phyloP scores from a whole-genome alignment of 2,329 filamentous ascomycete genomes.

The Mycocentrospora acerina region DNA sequence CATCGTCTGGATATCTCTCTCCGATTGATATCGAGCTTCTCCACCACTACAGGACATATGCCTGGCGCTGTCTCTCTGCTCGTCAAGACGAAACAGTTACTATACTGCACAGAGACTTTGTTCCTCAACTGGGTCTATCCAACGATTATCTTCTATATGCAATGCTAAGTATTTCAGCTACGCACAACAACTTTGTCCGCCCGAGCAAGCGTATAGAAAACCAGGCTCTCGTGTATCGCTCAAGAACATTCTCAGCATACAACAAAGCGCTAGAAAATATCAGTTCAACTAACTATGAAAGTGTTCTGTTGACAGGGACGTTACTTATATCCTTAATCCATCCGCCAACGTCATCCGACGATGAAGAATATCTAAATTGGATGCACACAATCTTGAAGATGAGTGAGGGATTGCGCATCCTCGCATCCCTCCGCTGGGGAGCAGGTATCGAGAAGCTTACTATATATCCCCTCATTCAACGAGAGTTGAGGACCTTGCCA shows the following conservation, averaged over 20 bases:
- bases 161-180: constrained; percentile 30
- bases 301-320: constrained; percentile 27
- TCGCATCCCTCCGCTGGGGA: constrained; percentile 32
- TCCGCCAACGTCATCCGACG: constrained; percentile 10
- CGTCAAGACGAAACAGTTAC: constrained; percentile 18
- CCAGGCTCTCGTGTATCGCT: constrained; percentile 24
- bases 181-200: constrained; percentile 16
- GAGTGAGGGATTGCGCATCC: constrained; percentile 33
- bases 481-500: constrained; percentile 30
- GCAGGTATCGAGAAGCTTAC: constrained; percentile 35
- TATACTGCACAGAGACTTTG: constrained; percentile 21
- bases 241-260: constrained; percentile 29
- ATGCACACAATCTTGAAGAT: constrained; percentile 27
- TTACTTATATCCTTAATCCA: constrained; percentile 26
- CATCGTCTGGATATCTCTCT: constrained; percentile 24
- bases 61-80: constrained; percentile 27
- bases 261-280: constrained; percentile 30
- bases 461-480: constrained; percentile 29
- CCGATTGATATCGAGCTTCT: constrained; percentile 23
- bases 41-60: constrained; percentile 26
- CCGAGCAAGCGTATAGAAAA: constrained; percentile 16
- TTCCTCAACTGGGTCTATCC: constrained; percentile 25
- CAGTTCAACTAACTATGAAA: constrained; percentile 35
- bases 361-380: constrained; percentile 24
- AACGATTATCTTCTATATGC: constrained; percentile 28